Evolutionary conservation across 257 asterid species (phyloP).

Genomic region (Rhazya stricta): DNA sequence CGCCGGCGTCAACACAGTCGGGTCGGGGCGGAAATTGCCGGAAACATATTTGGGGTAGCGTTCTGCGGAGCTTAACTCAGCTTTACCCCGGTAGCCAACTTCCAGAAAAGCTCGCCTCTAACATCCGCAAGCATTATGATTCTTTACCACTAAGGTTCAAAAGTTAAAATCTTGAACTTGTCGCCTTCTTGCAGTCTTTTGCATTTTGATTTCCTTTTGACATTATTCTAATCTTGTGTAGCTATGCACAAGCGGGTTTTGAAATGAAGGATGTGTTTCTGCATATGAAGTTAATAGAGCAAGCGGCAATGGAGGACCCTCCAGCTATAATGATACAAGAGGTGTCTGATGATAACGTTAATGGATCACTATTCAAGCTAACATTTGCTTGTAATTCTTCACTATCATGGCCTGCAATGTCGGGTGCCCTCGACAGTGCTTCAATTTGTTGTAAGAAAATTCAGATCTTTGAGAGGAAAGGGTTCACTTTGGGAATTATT

Average conservation of each 20-base stretch:
- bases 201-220: not conserved
- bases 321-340: constrained; percentile 84
- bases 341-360: constrained; percentile 52
- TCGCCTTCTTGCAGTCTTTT: not conserved
- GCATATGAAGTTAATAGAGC: constrained; percentile 88
- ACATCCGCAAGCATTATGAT: constrained; percentile 92
- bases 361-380: constrained; percentile 61
- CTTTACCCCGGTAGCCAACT: constrained; percentile 95
- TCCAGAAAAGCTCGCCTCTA: constrained; percentile 88
- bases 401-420: constrained; percentile 90
- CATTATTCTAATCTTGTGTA: constrained; percentile 20
- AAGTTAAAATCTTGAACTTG: not conserved
- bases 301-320: constrained; percentile 66
- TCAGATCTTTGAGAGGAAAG: constrained; percentile 96
- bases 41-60: constrained; percentile 78
- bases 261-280: constrained; percentile 97
- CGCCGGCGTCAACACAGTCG: constrained; percentile 35
- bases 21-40: constrained; percentile 48
- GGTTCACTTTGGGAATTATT: constrained; percentile 74
- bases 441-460: constrained; percentile 80
- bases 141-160: constrained; percentile 82
- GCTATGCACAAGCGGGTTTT: constrained; percentile 87
- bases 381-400: constrained; percentile 88
- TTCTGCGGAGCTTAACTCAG: constrained; percentile 90
- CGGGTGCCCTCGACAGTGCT: constrained; percentile 77